A percentile compares a stretch with the other conserved stretches of the same genome.
Evolutionary conservation across 192 early-diverging fungal genomes (phyloP).

Genomic region (Thoreauomyces humboldtii): DNA sequence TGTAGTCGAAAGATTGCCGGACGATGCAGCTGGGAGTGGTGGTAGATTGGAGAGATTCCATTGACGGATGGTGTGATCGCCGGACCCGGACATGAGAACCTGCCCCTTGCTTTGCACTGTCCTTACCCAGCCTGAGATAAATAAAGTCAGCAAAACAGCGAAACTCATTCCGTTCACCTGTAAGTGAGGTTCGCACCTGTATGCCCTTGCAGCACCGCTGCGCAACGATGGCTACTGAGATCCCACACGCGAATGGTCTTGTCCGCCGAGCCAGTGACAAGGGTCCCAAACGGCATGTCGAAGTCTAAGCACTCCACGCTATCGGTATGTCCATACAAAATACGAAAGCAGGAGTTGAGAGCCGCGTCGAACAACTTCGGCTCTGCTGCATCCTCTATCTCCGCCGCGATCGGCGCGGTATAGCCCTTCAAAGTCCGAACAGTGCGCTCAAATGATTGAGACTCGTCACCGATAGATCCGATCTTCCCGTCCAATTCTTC

Average conservation of each 20-base stretch:
- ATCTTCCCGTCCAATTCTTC: conserved; percentile 37
- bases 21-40: conserved; percentile 10
- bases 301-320: conserved; percentile 47
- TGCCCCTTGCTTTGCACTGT: conserved; percentile 32
- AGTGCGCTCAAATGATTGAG: conserved; percentile 27
- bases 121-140: conserved; percentile 33
- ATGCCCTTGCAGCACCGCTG: conserved; percentile 36
- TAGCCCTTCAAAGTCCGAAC: conserved; percentile 33
- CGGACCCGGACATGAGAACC: conserved; percentile 38
- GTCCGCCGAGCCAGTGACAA: conserved; percentile 49
- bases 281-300: conserved; percentile 36
- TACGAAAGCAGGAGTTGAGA: conserved; percentile 35
- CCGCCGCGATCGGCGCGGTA: conserved; percentile 20
- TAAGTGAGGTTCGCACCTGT: conserved; percentile 24
- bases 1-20: conserved; percentile 5
- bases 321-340: conserved; percentile 43
- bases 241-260: conserved; percentile 46
- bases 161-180: background rate
- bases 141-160: background rate
- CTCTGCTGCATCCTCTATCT: conserved; percentile 24
- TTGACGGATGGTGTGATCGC: conserved; percentile 39
- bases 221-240: conserved; percentile 37
- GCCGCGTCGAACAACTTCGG: conserved; percentile 11
- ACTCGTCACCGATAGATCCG: conserved; percentile 39
- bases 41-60: conserved; percentile 42